Percentiles rank a stretch among this genome's conserved stretches.
Conservation (phyloP, 1,284 basidiomycete genomes). For the Heterobasidion annosum region DNA sequence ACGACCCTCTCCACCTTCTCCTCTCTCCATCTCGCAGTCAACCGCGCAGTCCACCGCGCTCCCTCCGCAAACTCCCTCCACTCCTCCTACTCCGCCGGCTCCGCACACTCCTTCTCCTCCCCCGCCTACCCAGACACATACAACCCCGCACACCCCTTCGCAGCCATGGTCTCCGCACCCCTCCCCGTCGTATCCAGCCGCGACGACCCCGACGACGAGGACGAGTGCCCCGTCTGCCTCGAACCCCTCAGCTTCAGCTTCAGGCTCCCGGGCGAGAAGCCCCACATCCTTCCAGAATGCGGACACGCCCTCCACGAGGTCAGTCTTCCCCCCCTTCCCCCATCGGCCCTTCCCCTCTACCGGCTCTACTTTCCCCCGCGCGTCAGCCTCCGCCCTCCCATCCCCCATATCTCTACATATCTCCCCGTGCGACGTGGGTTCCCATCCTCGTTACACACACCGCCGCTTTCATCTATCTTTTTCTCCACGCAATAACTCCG, state of each 20-base stretch:
- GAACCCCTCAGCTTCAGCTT: slow-evolving; percentile 85
- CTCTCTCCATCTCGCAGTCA: slow-evolving; percentile 29
- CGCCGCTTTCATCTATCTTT: no score
- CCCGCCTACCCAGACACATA: slow-evolving; percentile 12
- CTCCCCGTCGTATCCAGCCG: slow-evolving; percentile 61
- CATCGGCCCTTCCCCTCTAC: background rate
- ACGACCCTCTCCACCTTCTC: slow-evolving; percentile 20
- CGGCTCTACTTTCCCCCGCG: background rate
- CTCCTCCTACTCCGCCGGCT: slow-evolving; percentile 23
- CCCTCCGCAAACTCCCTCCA: slow-evolving; percentile 27
- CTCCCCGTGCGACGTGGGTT: no score
- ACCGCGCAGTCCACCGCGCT: slow-evolving; percentile 20
- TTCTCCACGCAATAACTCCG: no score
- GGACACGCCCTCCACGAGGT: slow-evolving; percentile 97
- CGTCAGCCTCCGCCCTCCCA: background rate
- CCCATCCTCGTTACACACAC: no score
- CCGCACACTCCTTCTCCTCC: slow-evolving; percentile 14
- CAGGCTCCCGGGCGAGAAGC: slow-evolving; percentile 87
- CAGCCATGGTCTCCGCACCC: slow-evolving; percentile 47
- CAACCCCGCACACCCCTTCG: slow-evolving; percentile 35
- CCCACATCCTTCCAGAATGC: slow-evolving; percentile 93
- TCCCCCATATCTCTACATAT: no score
- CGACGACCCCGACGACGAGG: slow-evolving; percentile 62
- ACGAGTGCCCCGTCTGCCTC: slow-evolving; percentile 85
- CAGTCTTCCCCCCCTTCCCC: slow-evolving; percentile 17